phyloP scores from a whole-genome alignment of 495 filamentous ascomycete species.

The Aspergillus avenaceus region DNA sequence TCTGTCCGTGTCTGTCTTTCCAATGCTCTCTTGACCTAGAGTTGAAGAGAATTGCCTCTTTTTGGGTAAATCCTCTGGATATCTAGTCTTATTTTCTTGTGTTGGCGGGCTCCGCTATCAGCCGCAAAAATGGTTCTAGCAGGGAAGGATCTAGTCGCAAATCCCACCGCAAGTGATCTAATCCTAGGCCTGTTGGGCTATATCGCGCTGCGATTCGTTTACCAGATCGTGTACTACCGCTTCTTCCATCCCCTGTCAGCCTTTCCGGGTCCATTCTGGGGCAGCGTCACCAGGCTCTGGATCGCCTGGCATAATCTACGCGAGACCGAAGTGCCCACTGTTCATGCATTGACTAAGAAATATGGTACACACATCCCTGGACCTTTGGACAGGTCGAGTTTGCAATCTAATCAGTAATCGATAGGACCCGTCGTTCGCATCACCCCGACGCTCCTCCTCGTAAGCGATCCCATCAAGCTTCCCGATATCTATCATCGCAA shows the following conservation, averaged over 20 bases:
- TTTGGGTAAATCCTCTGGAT: not conserved
- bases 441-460: conserved; percentile 41
- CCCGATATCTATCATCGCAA: conserved; percentile 50
- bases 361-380: conserved; percentile 39
- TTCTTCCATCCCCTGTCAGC: conserved; percentile 48
- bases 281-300: conserved; percentile 46
- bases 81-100: not conserved
- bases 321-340: conserved; percentile 35
- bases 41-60: no score
- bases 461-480: conserved; percentile 43
- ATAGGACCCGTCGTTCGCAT: conserved; percentile 46
- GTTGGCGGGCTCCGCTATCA: not conserved
- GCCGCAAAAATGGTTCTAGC: not conserved
- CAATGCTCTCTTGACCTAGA: no score
- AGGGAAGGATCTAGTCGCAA: not conserved
- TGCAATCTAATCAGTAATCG: no score
- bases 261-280: conserved; percentile 55
- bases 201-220: conserved; percentile 21
- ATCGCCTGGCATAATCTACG: conserved; percentile 43
- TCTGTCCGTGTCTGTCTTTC: no score
- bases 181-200: conserved; percentile 23
- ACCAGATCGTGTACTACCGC: conserved; percentile 44
- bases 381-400: no score
- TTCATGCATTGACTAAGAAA: conserved; percentile 42
- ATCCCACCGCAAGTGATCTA: conserved; percentile 28